Conservation (phyloP, 208 protist genomes). For the Crithidia brevicula region DNA sequence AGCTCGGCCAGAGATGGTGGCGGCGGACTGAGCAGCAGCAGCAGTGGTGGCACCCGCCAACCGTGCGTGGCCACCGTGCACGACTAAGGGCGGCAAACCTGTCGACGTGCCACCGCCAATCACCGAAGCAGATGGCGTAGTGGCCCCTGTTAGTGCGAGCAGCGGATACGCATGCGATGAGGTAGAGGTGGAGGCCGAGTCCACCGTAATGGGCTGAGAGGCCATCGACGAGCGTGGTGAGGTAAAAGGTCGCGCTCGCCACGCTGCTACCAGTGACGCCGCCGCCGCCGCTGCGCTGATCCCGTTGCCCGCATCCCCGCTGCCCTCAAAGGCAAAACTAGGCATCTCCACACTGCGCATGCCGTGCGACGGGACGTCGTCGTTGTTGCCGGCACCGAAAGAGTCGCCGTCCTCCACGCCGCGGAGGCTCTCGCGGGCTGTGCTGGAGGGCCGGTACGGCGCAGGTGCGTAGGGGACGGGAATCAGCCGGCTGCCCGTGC, state of each 20-base stretch:
- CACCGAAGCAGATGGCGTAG: background rate
- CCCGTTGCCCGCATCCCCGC: background rate
- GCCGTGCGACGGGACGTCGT: background rate
- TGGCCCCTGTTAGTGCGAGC: background rate
- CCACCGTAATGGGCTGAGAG: constrained; percentile 2
- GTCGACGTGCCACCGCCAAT: background rate
- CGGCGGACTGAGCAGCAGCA: no score
- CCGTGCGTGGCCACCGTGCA: no score
- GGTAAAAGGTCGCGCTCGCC: background rate
- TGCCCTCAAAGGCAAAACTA: constrained; percentile 1
- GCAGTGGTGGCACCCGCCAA: no score
- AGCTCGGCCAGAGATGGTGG: no score
- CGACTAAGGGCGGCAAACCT: background rate
- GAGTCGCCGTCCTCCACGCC: background rate
- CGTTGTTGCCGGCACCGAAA: background rate
- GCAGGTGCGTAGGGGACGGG: no score
- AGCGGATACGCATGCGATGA: constrained; percentile 4
- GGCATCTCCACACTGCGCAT: constrained; percentile 16
- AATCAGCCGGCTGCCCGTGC: no score
- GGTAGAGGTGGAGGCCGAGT: constrained; percentile 15
- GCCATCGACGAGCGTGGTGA: constrained; percentile 9
- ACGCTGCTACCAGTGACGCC: background rate
- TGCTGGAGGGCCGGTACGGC: constrained; percentile 5
- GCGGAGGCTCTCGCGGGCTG: background rate
- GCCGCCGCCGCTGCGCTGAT: constrained; percentile 3